These are phyloP conservation scores for Centella asiatica DNA, from an alignment of 129 eudicot species.

Conservation along the genomic window DNA sequence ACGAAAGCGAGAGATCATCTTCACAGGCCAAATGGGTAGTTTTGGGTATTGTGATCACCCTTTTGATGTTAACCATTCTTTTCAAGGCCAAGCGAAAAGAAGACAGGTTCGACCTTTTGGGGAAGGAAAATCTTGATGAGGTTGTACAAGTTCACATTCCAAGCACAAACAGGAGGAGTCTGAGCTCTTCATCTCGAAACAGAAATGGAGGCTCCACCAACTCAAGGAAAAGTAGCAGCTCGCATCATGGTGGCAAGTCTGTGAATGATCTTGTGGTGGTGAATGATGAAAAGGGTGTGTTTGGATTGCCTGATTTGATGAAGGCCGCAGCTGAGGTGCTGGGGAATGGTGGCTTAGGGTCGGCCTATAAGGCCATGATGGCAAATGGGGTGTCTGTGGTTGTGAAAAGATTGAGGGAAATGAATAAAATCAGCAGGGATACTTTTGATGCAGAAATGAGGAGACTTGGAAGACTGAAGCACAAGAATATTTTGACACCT, in stretches of 20 bases:
- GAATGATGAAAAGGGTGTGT: constrained; percentile 60
- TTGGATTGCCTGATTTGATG: constrained; percentile 83
- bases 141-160: constrained; percentile 39
- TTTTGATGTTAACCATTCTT: constrained; percentile 32
- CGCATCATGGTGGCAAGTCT: constrained; percentile 23
- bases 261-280: constrained; percentile 52
- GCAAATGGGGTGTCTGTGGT: constrained; percentile 59
- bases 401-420: constrained; percentile 74
- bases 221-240: constrained; percentile 1
- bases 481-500: constrained; percentile 57
- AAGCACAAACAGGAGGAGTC: constrained; percentile 14
- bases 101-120: constrained; percentile 16
- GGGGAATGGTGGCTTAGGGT: constrained; percentile 69
- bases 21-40: constrained; percentile 35
- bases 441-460: constrained; percentile 57
- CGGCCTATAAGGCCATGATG: constrained; percentile 75
- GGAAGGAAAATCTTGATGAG: constrained; percentile 40
- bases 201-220: constrained; percentile 10
- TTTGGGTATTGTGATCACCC: constrained; percentile 30
- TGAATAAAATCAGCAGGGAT: constrained; percentile 60
- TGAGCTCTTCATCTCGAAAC: constrained; percentile 15
- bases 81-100: constrained; percentile 29
- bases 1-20: not conserved
- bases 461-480: constrained; percentile 52
- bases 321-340: constrained; percentile 95